Conservation (phyloP, 768 basidiomycete genomes). For the Porpolomopsis calyptriformis region DNA sequence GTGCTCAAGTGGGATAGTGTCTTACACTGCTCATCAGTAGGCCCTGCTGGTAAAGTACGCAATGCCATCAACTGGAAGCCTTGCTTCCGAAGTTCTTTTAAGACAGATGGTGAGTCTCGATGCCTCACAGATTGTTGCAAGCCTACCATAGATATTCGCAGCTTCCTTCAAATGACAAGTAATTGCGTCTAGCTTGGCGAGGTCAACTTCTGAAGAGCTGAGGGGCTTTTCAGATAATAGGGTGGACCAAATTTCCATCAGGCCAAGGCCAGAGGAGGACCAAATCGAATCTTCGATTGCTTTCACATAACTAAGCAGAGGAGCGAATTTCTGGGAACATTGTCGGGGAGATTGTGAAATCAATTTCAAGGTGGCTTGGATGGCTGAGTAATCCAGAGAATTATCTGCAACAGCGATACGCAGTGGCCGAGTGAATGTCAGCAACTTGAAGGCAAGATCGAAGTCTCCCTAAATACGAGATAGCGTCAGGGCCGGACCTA, state of each 20-base stretch:
- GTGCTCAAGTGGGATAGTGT: conserved; percentile 10
- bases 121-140: neutral
- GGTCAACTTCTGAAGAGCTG: conserved; percentile 5
- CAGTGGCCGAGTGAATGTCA: conserved; percentile 33
- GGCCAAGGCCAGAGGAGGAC: conserved; percentile 59
- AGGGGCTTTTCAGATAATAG: conserved; percentile 24
- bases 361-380: conserved; percentile 49
- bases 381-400: conserved; percentile 54
- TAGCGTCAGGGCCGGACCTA: too few relatives aligned
- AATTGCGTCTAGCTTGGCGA: conserved; percentile 16
- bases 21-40: conserved; percentile 13
- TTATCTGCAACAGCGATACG: conserved; percentile 27
- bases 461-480: conserved; percentile 26
- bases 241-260: conserved; percentile 61
- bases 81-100: conserved; percentile 29
- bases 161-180: conserved; percentile 13
- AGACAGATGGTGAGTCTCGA: conserved; percentile 1
- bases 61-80: conserved; percentile 32
- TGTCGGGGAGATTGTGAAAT: conserved; percentile 33
- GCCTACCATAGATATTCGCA: conserved; percentile 8
- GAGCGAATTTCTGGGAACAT: conserved; percentile 23
- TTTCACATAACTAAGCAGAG: conserved; percentile 23
- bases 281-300: conserved; percentile 40
- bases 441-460: conserved; percentile 24
- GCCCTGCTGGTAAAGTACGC: conserved; percentile 19